Percentiles rank a stretch among this genome's conserved stretches.
phyloP scores from a whole-genome alignment of 2,329 filamentous ascomycete genomes.

The Talaromyces sp. region DNA sequence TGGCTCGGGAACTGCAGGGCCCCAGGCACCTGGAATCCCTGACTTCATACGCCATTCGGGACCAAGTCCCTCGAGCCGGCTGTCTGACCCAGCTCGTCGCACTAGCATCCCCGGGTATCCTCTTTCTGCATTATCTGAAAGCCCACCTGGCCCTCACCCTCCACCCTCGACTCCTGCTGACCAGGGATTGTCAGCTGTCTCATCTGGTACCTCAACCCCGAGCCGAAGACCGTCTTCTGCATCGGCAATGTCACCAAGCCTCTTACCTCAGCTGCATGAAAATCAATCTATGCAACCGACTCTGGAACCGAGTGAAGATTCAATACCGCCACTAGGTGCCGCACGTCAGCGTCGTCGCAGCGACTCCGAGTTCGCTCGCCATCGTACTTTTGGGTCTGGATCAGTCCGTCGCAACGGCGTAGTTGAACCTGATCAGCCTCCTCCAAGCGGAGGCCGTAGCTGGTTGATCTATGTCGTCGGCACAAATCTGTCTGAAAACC shows the following conservation, averaged over 20 bases:
- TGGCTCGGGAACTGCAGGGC: conserved; percentile 57
- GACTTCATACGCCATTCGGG: conserved; percentile 59
- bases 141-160: conserved; percentile 60
- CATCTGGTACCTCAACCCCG: conserved; percentile 56
- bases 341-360: conserved; percentile 59
- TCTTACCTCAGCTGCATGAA: conserved; percentile 44
- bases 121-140: conserved; percentile 55
- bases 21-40: conserved; percentile 52
- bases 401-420: conserved; percentile 66
- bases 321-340: conserved; percentile 42
- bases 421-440: conserved; percentile 59
- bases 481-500: conserved; percentile 69
- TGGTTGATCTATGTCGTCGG: conserved; percentile 75
- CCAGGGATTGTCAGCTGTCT: conserved; percentile 57
- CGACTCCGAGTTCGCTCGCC: conserved; percentile 60
- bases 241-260: conserved; percentile 44
- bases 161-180: conserved; percentile 67
- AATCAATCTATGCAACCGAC: conserved; percentile 39
- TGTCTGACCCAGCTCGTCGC: conserved; percentile 35
- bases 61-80: conserved; percentile 31
- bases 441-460: conserved; percentile 59
- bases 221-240: conserved; percentile 51
- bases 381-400: conserved; percentile 62
- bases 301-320: conserved; percentile 46
- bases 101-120: conserved; percentile 36